A percentile compares a stretch with the other conserved stretches of the same genome.
These are phyloP conservation scores for Rhododendron simsii DNA, from an alignment of 148 eudicot genomes.

Conservation along the genomic window DNA sequence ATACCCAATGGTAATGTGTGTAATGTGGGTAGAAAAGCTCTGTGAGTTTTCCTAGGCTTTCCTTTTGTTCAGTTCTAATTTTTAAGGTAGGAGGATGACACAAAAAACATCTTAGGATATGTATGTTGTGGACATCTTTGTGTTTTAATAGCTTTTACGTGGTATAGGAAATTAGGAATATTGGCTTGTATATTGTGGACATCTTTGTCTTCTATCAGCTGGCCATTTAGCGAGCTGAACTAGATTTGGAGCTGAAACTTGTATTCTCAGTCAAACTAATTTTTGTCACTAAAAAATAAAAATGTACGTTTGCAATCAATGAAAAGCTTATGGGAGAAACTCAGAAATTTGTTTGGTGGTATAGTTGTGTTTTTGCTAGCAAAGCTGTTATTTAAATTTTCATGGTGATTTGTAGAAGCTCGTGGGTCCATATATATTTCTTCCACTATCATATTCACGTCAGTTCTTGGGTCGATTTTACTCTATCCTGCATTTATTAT, in stretches of 20 bases:
- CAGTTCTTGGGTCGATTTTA: neutral
- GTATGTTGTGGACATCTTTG: neutral
- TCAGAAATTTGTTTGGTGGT: neutral
- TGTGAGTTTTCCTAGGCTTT: neutral
- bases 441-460: neutral
- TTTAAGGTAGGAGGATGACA: neutral
- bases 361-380: neutral
- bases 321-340: neutral
- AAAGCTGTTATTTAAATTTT: neutral
- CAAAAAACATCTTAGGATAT: neutral
- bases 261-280: neutral
- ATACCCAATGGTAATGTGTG: neutral
- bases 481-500: neutral
- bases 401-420: constrained; percentile 1
- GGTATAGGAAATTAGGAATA: neutral
- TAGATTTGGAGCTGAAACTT: neutral
- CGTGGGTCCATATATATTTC: neutral
- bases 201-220: neutral
- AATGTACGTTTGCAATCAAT: neutral
- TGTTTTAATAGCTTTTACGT: neutral
- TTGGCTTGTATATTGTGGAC: neutral
- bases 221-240: neutral
- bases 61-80: neutral
- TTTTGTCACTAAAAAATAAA: neutral
- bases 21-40: neutral